Evolutionary conservation across 164 flowering plant genomes (phyloP), one percentile per base, ranked within the genome.

Genomic region (Houttuynia cordata): DNA sequence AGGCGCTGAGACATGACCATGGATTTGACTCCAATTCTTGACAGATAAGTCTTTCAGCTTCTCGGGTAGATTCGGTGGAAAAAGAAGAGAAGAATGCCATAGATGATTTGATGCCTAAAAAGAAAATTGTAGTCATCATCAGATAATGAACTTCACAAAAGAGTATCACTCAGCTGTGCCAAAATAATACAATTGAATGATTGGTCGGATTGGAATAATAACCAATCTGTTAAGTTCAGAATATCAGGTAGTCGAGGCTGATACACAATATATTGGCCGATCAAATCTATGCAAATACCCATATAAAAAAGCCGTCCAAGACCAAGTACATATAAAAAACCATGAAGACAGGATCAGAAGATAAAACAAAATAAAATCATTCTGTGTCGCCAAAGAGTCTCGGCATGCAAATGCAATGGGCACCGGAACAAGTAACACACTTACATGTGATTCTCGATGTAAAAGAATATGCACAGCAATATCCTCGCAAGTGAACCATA

Each of bases 21-120:
- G 70, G 58, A 76, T 62, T 40, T 79, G 79, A 66, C 56, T 79
- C 92, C 89, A 86, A 62, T 65, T 76, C 66, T 77, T 88, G 39
- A 60, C 41, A 62, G 95, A 76, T 39, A 73, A 59, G 59, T 87
- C 95, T 70, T 77, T 82, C 51, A 80, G 70, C 73, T 85, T 77
- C 56, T 84, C 90, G 21, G 76, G 70, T 13, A 61, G 65, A 51
- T 83, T 61, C 9, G 52, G 55, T 23, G 79, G 72, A 34, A 68
- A 67, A 62, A 74, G 57, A 52, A 75, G 51, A 61, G 84, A 65
- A 42, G 84, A 64, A 34, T 89, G 81, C 88, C 87, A 79, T 25
- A 77, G 72, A 64, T 83, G 77, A 69, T 78, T 87, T 57, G 83
- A 69, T 51, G 79, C 68, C 95, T 87, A 80, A 60, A 71, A 68